These are phyloP conservation scores for Micromonas commoda DNA, from an alignment of 139 green algal genomes.

Conservation along the genomic window DNA sequence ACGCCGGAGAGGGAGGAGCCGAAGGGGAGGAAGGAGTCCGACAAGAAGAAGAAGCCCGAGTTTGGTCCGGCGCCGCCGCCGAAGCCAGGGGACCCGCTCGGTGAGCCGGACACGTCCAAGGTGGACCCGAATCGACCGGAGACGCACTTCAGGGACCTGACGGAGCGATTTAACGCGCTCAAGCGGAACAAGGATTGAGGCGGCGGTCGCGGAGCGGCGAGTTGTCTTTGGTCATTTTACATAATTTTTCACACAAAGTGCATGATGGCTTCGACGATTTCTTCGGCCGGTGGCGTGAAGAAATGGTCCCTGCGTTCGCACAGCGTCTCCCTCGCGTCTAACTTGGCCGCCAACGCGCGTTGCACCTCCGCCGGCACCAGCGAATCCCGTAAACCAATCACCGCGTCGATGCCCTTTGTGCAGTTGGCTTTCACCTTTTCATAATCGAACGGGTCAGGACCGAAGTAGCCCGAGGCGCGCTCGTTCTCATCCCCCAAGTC, in stretches of 20 bases:
- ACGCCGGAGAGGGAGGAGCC: neutral
- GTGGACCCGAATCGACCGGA: too few species aligned
- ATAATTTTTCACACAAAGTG: too few species aligned
- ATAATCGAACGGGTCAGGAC: conserved; percentile 14
- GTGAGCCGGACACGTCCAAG: too few species aligned
- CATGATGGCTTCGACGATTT: conserved; percentile 14
- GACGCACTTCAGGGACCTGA: too few species aligned
- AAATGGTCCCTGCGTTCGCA: conserved; percentile 15
- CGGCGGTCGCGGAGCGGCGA: too few species aligned
- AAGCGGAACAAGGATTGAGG: too few species aligned
- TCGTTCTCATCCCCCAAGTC: conserved; percentile 28
- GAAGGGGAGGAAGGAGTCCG: neutral
- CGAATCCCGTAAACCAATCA: neutral
- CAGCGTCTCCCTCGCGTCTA: neutral
- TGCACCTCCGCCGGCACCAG: conserved; percentile 15
- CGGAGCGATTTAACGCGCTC: neutral
- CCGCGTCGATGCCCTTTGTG: neutral
- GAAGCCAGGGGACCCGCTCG: too few species aligned
- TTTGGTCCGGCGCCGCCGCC: too few species aligned
- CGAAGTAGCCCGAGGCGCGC: conserved; percentile 18
- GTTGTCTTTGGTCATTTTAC: too few species aligned
- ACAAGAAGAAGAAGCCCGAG: too few species aligned
- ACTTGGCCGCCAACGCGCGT: neutral
- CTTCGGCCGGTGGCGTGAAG: conserved; percentile 13
- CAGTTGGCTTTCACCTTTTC: conserved; percentile 1